Evolutionary conservation across 495 filamentous ascomycete genomes (phyloP).

Genomic region (Thermochaetoides thermophila): DNA sequence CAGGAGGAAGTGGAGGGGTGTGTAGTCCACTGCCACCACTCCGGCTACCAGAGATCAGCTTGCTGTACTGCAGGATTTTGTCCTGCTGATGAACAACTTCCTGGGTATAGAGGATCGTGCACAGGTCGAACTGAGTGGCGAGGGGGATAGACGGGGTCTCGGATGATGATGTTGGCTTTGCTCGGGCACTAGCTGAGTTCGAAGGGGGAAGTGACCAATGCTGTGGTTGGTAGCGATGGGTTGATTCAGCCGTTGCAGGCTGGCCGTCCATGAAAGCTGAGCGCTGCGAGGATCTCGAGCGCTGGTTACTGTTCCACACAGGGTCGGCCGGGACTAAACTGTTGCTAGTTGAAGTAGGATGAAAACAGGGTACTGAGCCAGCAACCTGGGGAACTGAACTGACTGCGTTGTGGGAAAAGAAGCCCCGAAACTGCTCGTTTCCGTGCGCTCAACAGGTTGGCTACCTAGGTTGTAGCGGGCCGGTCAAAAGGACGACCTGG

Average conservation of each 20-base stretch:
- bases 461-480: too few relatives aligned
- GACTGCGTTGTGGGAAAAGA: too few relatives aligned
- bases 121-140: conserved; percentile 27
- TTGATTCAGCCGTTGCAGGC: conserved; percentile 34
- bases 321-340: too few relatives aligned
- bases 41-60: conserved; percentile 35
- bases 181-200: conserved; percentile 11
- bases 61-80: conserved; percentile 40
- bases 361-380: too few relatives aligned
- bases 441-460: too few relatives aligned
- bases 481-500: too few relatives aligned
- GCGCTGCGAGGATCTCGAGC: conserved; percentile 12
- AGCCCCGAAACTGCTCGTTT: too few relatives aligned
- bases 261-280: conserved; percentile 37
- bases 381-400: too few relatives aligned
- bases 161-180: conserved; percentile 11
- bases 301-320: too few relatives aligned
- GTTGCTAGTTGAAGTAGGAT: too few relatives aligned
- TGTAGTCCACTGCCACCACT: conserved; percentile 30
- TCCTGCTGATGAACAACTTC: conserved; percentile 38
- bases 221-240: conserved; percentile 33
- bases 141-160: conserved; percentile 18
- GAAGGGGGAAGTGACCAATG: conserved; percentile 24
- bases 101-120: conserved; percentile 35
- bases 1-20: conserved; percentile 30